Base-by-base conservation (phyloP, 2,329 filamentous ascomycete genomes). In the Penicillium hordei region DNA sequence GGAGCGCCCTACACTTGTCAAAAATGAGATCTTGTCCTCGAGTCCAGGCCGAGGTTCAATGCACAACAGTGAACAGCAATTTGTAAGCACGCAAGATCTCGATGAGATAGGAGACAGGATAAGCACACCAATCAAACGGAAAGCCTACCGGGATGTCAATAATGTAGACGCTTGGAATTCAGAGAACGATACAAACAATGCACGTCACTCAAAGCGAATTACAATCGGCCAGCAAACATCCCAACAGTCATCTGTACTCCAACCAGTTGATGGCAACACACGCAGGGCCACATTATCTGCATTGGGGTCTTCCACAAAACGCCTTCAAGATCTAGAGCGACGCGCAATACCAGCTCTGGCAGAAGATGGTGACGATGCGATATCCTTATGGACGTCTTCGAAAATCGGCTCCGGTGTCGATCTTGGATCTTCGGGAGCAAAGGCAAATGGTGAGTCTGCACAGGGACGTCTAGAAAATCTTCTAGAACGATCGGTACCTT, bases 51-150 rank as follows among this genome's bases (percentile, higher is more conserved):
- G 50, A 13, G 53, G 50, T 13, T 51, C 55, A 48, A 53, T 55
- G 9, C 33, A 60, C 9, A 53, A 51, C 29, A 42, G 45, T 23
- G 62, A 57, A 23, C 46, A 55, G 46, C 62, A 59, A 45, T 75
- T 79, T 0, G 76, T 82, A 40, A 85, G 86, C 51, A 88, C 84
- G 53, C 78, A 88, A 50, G 86, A 89, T 66, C 76, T 89, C 12
- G 82, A 86, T 65, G 77, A 81, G 42, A 72, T 79, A 51, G 80
- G 78, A 8, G 71, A 70, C 33, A 60, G 53, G 42, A 69, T 76
- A 19, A 63, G 72, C 46, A 74, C 80, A 65, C 69, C 76, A 51
- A 84, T 78, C 13, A 76, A 74, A 57, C 62, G 60, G 33, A 65
- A 63, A 34, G 33, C 48, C 17, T 45, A 59, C 39, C 44, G 56